Percentiles rank a stretch among this genome's conserved stretches.
Conservation (phyloP, 345 rosid genomes). For the Lepidium sativum region DNA sequence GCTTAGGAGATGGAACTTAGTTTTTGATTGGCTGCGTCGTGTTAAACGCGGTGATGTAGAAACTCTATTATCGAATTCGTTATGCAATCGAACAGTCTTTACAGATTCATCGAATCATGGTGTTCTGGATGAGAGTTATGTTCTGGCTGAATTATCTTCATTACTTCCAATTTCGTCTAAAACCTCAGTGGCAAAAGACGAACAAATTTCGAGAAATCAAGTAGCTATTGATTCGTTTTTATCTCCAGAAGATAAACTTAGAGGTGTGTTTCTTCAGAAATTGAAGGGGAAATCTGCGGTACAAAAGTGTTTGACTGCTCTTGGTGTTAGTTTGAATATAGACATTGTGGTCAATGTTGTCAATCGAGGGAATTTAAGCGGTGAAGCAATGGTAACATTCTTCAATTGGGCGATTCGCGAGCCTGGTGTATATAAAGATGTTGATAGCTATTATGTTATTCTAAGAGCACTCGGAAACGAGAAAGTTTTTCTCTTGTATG, state of each 20-base stretch:
- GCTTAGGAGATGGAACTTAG: conserved; percentile 12
- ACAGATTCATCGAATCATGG: conserved; percentile 7
- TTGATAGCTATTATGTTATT: conserved; percentile 41
- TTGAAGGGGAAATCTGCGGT: conserved; percentile 45
- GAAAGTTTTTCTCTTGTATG: conserved; percentile 51
- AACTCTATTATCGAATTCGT: background rate
- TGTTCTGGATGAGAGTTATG: conserved; percentile 35
- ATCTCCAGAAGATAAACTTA: conserved; percentile 59
- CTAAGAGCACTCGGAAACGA: conserved; percentile 69
- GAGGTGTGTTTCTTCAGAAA: conserved; percentile 86
- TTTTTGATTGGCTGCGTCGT: background rate
- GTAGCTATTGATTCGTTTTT: conserved; percentile 39
- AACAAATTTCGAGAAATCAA: background rate
- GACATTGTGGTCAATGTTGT: conserved; percentile 62
- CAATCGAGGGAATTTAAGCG: conserved; percentile 57
- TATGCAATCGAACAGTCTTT: background rate
- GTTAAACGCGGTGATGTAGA: background rate
- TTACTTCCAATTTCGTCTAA: conserved; percentile 38
- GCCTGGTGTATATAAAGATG: conserved; percentile 38
- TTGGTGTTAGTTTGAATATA: conserved; percentile 38
- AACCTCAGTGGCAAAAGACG: conserved; percentile 6
- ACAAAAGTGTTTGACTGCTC: conserved; percentile 40
- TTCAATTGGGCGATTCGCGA: conserved; percentile 70
- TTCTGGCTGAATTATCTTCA: conserved; percentile 54
- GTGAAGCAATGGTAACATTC: conserved; percentile 59